These are phyloP conservation scores for Penicillium rolfsii DNA, from an alignment of 2,329 filamentous ascomycete species.

Conservation along the genomic window DNA sequence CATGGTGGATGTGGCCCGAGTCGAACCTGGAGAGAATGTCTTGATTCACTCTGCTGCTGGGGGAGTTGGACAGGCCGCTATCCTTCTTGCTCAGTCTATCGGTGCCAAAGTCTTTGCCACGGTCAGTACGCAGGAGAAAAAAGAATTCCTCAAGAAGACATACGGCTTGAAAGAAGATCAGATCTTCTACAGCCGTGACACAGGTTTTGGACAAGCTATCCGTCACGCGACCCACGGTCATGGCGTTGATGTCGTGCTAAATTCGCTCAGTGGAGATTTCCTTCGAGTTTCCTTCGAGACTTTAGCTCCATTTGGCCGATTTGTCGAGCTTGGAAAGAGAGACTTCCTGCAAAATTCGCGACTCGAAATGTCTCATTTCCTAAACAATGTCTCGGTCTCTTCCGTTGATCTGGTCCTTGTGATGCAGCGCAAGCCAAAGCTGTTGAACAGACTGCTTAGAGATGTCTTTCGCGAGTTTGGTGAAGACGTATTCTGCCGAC, in stretches of 20 bases:
- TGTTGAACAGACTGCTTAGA: constrained; percentile 29
- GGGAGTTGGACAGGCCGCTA: constrained; percentile 32
- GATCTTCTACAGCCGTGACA: constrained; percentile 28
- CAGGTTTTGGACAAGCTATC: constrained; percentile 30
- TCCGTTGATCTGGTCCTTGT: constrained; percentile 46
- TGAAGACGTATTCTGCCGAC: constrained; percentile 9
- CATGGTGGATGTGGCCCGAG: constrained; percentile 30
- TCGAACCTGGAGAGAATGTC: constrained; percentile 28
- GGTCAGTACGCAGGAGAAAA: constrained; percentile 29
- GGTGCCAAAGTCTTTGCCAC: constrained; percentile 33
- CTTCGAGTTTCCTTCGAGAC: constrained; percentile 34
- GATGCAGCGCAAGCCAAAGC: constrained; percentile 28
- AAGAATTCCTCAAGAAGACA: constrained; percentile 25
- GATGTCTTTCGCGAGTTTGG: constrained; percentile 27
- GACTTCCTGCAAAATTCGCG: constrained; percentile 41
- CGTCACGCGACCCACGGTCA: constrained; percentile 30
- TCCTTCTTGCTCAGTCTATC: constrained; percentile 28
- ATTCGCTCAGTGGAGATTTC: constrained; percentile 35
- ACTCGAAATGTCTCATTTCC: constrained; percentile 54
- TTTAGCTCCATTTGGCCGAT: constrained; percentile 37
- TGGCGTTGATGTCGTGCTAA: constrained; percentile 37
- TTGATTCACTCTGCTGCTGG: constrained; percentile 34
- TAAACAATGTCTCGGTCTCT: constrained; percentile 48
- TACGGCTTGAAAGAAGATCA: constrained; percentile 19
- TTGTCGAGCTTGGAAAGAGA: constrained; percentile 41